Evolutionary conservation across 2,329 filamentous ascomycete genomes (phyloP).

Genomic region (Trichoderma hamatum): DNA sequence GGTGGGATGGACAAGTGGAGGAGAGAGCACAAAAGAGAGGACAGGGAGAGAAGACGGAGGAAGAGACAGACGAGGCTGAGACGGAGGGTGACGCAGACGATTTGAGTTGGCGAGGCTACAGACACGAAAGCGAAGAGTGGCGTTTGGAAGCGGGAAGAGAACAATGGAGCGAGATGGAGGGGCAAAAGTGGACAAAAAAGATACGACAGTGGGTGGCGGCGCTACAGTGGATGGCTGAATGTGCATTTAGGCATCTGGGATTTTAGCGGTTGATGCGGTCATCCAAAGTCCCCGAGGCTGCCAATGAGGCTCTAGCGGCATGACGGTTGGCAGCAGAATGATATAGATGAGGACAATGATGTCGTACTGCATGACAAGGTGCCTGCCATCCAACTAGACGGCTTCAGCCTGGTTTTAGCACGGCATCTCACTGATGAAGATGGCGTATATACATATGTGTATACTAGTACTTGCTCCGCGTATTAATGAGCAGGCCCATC

Average conservation of each 20-base stretch:
- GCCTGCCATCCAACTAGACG: background rate
- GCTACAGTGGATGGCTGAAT: background rate
- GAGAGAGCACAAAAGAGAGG: background rate
- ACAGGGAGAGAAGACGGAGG: background rate
- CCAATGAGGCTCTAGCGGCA: background rate
- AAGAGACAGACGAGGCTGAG: constrained; percentile 5
- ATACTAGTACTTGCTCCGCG: background rate
- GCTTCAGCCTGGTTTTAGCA: background rate
- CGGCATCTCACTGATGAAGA: background rate
- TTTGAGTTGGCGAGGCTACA: constrained; percentile 11
- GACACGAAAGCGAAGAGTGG: background rate
- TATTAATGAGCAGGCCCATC: background rate
- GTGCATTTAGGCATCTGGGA: background rate
- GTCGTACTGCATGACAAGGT: background rate
- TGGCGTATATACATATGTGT: background rate
- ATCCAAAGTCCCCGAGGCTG: background rate
- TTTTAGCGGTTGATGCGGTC: background rate
- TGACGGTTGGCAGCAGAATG: background rate
- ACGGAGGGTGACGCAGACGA: constrained; percentile 13
- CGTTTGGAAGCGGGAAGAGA: constrained; percentile 7
- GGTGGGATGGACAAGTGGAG: background rate
- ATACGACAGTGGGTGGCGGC: background rate
- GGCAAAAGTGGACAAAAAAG: constrained; percentile 26
- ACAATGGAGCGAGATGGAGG: constrained; percentile 27
- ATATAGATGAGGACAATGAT: background rate